phyloP scores from a whole-genome alignment of 2,329 filamentous ascomycete species.

The Intubia oerlemansii region DNA sequence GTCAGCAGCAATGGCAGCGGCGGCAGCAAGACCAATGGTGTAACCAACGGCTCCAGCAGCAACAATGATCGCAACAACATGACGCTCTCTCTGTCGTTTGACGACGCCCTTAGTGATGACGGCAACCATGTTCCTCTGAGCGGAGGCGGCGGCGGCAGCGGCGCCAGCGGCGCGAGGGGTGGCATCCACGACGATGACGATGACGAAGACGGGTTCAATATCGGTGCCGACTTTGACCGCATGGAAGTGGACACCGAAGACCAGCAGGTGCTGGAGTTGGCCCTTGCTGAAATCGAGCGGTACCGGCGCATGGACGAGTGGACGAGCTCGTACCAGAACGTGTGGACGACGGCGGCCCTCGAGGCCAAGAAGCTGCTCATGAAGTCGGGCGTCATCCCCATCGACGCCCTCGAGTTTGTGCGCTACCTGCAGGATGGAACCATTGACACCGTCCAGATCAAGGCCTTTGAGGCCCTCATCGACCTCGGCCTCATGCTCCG shows the following conservation, averaged over 20 bases:
- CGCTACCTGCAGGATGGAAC: constrained; percentile 46
- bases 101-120: constrained; percentile 9
- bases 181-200: constrained; percentile 12
- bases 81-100: constrained; percentile 16
- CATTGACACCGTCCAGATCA: constrained; percentile 39
- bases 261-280: constrained; percentile 26
- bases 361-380: constrained; percentile 40
- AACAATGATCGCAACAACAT: constrained; percentile 4
- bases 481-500: constrained; percentile 40
- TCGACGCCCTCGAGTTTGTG: constrained; percentile 31
- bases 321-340: constrained; percentile 45
- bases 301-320: constrained; percentile 48
- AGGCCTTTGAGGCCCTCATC: constrained; percentile 41
- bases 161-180: too few relatives aligned
- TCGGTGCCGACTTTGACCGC: constrained; percentile 19
- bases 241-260: constrained; percentile 15
- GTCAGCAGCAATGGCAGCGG: constrained; percentile 6
- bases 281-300: constrained; percentile 42
- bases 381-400: constrained; percentile 39
- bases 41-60: too few relatives aligned
- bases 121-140: too few relatives aligned
- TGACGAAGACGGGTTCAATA: constrained; percentile 13
- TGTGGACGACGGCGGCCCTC: constrained; percentile 40
- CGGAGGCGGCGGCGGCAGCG: too few relatives aligned
- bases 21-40: background rate